Evolutionary conservation across 345 rosid species (phyloP).

Genomic region (Microcos paniculata): DNA sequence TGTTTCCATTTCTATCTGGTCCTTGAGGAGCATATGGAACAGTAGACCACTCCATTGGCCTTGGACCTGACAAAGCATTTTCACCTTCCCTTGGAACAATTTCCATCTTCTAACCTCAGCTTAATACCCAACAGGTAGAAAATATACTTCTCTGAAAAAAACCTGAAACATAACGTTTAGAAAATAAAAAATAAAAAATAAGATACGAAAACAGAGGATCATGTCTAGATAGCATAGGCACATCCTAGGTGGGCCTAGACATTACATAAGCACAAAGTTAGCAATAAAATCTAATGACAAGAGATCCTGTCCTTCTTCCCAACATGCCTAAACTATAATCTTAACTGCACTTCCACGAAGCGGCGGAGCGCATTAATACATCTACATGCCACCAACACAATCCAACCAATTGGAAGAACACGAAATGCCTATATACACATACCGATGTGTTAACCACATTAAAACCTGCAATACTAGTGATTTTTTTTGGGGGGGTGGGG

Average conservation of each 20-base stretch:
- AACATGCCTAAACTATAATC: not conserved
- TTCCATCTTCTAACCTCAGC: conserved; percentile 45
- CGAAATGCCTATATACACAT: not conserved
- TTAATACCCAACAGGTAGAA: not conserved
- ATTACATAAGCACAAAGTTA: not conserved
- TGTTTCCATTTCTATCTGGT: conserved; percentile 57
- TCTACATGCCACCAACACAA: not conserved
- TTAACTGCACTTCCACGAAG: not conserved
- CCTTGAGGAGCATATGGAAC: conserved; percentile 58
- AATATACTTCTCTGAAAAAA: not conserved
- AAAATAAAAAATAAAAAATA: not conserved
- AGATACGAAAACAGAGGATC: not conserved
- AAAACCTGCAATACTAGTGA: not conserved
- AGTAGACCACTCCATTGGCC: conserved; percentile 93
- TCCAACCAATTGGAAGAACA: not conserved
- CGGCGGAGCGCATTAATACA: not conserved
- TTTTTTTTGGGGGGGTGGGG: too few species aligned
- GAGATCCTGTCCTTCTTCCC: not conserved
- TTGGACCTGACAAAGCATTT: conserved; percentile 66
- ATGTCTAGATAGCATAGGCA: not conserved
- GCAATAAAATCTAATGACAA: not conserved
- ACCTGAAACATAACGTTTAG: conserved; percentile 4
- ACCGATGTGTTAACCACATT: not conserved
- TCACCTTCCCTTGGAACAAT: conserved; percentile 57
- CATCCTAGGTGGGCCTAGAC: not conserved